These are phyloP conservation scores for Alternaria conjuncta DNA, from an alignment of 2,329 filamentous ascomycete species.

Conservation along the genomic window DNA sequence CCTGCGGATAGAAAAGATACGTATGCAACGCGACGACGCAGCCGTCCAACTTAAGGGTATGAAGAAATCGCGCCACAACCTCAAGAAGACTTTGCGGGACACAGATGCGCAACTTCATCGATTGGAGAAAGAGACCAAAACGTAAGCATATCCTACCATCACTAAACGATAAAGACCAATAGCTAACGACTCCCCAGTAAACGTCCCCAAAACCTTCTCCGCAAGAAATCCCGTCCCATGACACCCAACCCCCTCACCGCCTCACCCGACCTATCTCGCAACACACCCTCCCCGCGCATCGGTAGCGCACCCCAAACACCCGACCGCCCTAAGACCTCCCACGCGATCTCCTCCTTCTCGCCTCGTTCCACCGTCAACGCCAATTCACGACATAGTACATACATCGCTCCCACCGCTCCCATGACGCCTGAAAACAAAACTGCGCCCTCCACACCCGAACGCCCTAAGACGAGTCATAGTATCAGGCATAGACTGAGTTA, in stretches of 20 bases:
- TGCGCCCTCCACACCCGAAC: constrained; percentile 18
- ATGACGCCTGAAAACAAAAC: not conserved
- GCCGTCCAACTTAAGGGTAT: constrained; percentile 42
- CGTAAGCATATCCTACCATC: constrained; percentile 15
- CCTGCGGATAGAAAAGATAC: constrained; percentile 42
- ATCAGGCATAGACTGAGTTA: constrained; percentile 1
- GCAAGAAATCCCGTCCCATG: constrained; percentile 16
- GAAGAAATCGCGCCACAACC: constrained; percentile 34
- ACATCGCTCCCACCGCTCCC: not conserved
- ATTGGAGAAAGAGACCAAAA: constrained; percentile 32
- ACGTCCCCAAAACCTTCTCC: constrained; percentile 14
- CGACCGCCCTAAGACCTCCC: constrained; percentile 4
- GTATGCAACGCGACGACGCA: constrained; percentile 43
- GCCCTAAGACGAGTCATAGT: constrained; percentile 22
- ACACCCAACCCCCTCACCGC: not conserved
- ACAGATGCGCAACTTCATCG: constrained; percentile 42
- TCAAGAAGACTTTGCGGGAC: constrained; percentile 42
- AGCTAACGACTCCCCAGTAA: constrained; percentile 9
- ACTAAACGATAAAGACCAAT: not conserved
- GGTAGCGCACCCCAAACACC: constrained; percentile 5
- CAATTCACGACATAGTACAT: not conserved
- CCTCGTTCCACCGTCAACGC: not conserved
- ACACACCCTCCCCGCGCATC: not conserved
- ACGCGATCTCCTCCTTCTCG: not conserved
- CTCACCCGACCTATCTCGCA: not conserved